Evolutionary conservation across 2,329 filamentous ascomycete genomes (phyloP).

Genomic region (Blastomyces emzantsi): DNA sequence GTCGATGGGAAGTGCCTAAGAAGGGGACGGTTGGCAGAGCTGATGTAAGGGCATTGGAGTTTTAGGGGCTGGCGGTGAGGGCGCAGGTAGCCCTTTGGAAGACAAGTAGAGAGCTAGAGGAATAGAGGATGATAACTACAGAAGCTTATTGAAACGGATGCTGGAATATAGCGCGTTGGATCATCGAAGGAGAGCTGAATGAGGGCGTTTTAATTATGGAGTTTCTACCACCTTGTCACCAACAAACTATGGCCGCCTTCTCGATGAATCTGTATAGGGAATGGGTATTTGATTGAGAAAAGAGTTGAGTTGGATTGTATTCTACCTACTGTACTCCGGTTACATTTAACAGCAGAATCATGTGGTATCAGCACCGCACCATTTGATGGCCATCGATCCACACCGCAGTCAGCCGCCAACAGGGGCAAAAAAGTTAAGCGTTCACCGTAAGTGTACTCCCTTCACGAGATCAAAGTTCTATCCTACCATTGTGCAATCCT

Average conservation of each 20-base stretch:
- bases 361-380: not conserved
- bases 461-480: conserved; percentile 12
- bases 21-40: conserved; percentile 26
- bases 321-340: not conserved
- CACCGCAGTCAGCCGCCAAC: not conserved
- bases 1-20: conserved; percentile 26
- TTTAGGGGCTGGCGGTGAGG: not conserved
- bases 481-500: conserved; percentile 35
- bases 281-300: not conserved
- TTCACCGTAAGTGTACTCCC: not conserved
- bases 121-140: not conserved
- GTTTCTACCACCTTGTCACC: not conserved
- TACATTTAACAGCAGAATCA: not conserved
- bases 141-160: not conserved
- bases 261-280: not conserved
- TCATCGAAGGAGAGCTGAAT: not conserved
- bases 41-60: conserved; percentile 12
- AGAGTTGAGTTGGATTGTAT: not conserved
- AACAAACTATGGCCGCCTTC: not conserved
- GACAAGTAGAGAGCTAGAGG: not conserved
- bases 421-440: not conserved
- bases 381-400: not conserved
- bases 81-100: not conserved
- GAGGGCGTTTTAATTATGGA: not conserved
- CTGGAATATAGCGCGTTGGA: not conserved